Percentiles rank a stretch among this genome's conserved stretches.
These are phyloP conservation scores for Apiospora malaysiana DNA, from an alignment of 2,329 filamentous ascomycete genomes.

Conservation along the genomic window DNA sequence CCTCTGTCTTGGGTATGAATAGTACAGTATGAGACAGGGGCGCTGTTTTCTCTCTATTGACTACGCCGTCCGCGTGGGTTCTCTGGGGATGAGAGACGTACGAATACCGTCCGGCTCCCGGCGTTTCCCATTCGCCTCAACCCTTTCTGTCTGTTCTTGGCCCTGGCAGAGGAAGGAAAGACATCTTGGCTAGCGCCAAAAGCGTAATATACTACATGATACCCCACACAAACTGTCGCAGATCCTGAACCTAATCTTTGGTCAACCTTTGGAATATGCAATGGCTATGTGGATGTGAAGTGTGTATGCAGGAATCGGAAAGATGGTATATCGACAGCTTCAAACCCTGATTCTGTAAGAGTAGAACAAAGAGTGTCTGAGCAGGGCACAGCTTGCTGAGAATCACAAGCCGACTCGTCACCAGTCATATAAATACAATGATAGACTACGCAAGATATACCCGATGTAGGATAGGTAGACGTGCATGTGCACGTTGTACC, in stretches of 20 bases:
- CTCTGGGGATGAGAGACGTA: not conserved
- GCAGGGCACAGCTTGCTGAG: not conserved
- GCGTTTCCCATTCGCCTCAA: not conserved
- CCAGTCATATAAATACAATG: not conserved
- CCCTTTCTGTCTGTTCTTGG: not conserved
- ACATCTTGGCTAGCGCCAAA: slow-evolving; percentile 1
- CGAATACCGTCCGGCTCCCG: not conserved
- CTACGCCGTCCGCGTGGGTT: not conserved
- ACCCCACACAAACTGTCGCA: not conserved
- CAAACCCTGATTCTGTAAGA: too few species aligned
- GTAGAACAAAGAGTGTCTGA: too few species aligned
- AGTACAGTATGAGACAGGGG: not conserved
- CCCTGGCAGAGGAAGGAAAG: not conserved
- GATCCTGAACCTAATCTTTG: slow-evolving; percentile 4
- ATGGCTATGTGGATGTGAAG: not conserved
- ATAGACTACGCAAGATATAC: not conserved
- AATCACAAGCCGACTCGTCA: not conserved
- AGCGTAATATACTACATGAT: slow-evolving; percentile 17
- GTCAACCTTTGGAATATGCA: not conserved
- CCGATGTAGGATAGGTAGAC: not conserved
- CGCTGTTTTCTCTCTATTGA: not conserved
- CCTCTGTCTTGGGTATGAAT: not conserved
- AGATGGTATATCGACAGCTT: too few species aligned
- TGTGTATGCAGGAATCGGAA: too few species aligned
- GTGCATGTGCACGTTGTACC: too few species aligned